Conservation (phyloP, 306 rosid genomes). For the Sophora flavescens region DNA sequence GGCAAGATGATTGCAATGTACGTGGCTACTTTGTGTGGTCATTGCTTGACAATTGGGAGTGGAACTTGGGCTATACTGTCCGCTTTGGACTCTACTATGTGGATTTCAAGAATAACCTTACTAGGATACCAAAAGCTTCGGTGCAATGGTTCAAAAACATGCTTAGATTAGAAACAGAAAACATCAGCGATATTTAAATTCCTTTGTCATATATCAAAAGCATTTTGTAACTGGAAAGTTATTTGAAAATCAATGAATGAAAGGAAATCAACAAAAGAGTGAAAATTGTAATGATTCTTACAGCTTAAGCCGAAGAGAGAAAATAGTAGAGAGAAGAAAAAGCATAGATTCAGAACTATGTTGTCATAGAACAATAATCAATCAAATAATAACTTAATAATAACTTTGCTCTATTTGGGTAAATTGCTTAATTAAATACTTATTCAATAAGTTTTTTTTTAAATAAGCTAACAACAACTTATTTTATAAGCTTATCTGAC, state of each 20-base stretch:
- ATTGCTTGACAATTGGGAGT: constrained; percentile 95
- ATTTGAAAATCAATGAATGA: constrained; percentile 27
- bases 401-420: too few species aligned
- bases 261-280: constrained; percentile 5
- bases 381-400: too few species aligned
- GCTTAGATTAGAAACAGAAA: constrained; percentile 56
- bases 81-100: constrained; percentile 91
- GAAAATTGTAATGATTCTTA: background rate
- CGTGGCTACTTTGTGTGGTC: constrained; percentile 95
- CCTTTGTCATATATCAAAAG: background rate
- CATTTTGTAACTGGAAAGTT: constrained; percentile 37
- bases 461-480: too few species aligned
- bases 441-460: too few species aligned
- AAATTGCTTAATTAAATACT: too few species aligned
- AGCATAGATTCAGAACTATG: background rate
- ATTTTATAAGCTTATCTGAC: too few species aligned
- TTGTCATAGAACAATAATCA: too few species aligned
- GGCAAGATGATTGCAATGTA: constrained; percentile 81
- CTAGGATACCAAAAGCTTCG: constrained; percentile 86
- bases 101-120: constrained; percentile 84
- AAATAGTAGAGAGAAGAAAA: background rate
- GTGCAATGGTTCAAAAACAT: constrained; percentile 77
- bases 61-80: constrained; percentile 91
- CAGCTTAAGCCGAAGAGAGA: background rate
- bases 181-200: constrained; percentile 46